Percentiles rank a stretch among this genome's conserved stretches.
Conservation (phyloP, 805 yeast genomes). For the Metschnikowia gruessii region DNA sequence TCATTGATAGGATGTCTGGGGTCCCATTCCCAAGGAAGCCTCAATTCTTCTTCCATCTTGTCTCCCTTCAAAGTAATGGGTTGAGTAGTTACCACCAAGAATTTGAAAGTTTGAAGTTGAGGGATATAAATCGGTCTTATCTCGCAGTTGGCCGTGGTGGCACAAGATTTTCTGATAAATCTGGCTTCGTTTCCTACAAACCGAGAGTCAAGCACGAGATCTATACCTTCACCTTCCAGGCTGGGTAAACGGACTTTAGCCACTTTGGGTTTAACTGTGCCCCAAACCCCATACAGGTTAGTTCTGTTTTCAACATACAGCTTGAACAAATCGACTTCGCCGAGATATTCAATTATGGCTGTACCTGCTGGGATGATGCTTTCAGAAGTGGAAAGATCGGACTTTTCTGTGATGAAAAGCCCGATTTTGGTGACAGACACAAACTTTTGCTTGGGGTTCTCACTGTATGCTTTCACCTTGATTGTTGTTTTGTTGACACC, state of each 20-base stretch:
- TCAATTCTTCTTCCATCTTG: slow-evolving; percentile 55
- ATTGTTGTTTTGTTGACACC: slow-evolving; percentile 30
- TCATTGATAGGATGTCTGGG: slow-evolving; percentile 65
- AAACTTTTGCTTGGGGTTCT: slow-evolving; percentile 54
- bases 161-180: slow-evolving; percentile 72
- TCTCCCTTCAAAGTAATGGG: slow-evolving; percentile 41
- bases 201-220: slow-evolving; percentile 72
- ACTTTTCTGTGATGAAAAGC: slow-evolving; percentile 40
- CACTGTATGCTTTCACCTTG: slow-evolving; percentile 57
- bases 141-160: slow-evolving; percentile 61
- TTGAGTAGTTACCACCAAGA: slow-evolving; percentile 54
- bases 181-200: slow-evolving; percentile 72
- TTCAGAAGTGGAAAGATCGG: slow-evolving; percentile 12
- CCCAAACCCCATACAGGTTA: slow-evolving; percentile 78
- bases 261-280: slow-evolving; percentile 51
- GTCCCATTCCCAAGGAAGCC: slow-evolving; percentile 91
- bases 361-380: slow-evolving; percentile 43
- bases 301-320: slow-evolving; percentile 61
- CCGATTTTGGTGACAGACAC: slow-evolving; percentile 71
- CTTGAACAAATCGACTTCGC: slow-evolving; percentile 66
- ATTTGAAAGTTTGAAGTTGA: slow-evolving; percentile 42
- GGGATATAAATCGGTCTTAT: slow-evolving; percentile 48
- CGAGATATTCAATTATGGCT: slow-evolving; percentile 60
- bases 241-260: slow-evolving; percentile 22
- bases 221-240: slow-evolving; percentile 21